A percentile compares a stretch with the other conserved stretches of the same genome.
Evolutionary conservation across 2,329 filamentous ascomycete species (phyloP).

Genomic region (Pseudopyricularia javanii): DNA sequence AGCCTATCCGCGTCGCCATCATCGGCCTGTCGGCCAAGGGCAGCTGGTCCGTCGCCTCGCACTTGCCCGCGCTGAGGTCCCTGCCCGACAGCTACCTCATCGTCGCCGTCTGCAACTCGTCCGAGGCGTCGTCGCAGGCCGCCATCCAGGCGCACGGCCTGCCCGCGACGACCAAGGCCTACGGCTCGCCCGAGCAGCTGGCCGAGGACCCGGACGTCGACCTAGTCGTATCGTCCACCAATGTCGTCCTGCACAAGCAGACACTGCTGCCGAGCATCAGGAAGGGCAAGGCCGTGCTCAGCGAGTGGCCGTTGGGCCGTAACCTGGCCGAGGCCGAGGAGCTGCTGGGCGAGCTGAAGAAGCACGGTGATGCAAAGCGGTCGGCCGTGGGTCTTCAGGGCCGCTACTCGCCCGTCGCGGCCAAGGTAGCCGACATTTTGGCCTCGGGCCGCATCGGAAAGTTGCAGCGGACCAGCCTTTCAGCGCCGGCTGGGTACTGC

Average conservation of each 20-base stretch:
- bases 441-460: slow-evolving; percentile 32
- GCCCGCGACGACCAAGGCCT: slow-evolving; percentile 26
- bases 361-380: slow-evolving; percentile 15
- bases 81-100: slow-evolving; percentile 31
- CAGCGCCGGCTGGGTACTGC: slow-evolving; percentile 22
- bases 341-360: slow-evolving; percentile 18
- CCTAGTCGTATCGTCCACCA: slow-evolving; percentile 28
- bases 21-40: slow-evolving; percentile 7
- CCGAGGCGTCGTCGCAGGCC: slow-evolving; percentile 27
- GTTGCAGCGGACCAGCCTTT: slow-evolving; percentile 35
- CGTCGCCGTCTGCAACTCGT: slow-evolving; percentile 39
- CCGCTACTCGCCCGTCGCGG: slow-evolving; percentile 26
- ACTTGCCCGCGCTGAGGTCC: slow-evolving; percentile 47
- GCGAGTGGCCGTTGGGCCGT: slow-evolving; percentile 46
- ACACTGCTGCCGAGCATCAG: slow-evolving; percentile 31
- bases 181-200: slow-evolving; percentile 33
- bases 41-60: slow-evolving; percentile 21
- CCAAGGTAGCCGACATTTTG: slow-evolving; percentile 31
- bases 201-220: slow-evolving; percentile 37
- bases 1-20: slow-evolving; percentile 6
- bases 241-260: slow-evolving; percentile 36
- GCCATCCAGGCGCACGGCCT: slow-evolving; percentile 27
- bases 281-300: slow-evolving; percentile 38
- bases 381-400: slow-evolving; percentile 41
- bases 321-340: slow-evolving; percentile 25